phyloP scores from a whole-genome alignment of 192 early-diverging fungal genomes.

The Coemansia sp. region DNA sequence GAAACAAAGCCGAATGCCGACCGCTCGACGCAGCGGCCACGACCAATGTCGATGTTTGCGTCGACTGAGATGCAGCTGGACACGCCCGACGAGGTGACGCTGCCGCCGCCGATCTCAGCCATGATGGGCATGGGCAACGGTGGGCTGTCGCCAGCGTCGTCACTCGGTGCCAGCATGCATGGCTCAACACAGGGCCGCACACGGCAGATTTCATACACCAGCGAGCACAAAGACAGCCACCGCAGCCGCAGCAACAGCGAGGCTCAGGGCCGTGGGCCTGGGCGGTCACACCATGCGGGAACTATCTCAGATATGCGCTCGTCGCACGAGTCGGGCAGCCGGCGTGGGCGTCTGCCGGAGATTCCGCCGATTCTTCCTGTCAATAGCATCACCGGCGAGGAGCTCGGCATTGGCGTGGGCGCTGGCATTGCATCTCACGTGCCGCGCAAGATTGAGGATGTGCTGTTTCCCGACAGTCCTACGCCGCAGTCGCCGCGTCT shows the following conservation, averaged over 20 bases:
- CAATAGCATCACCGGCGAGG: conserved; percentile 51
- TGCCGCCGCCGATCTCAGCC: conserved; percentile 44
- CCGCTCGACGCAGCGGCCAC: conserved; percentile 31
- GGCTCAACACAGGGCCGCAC: conserved; percentile 4
- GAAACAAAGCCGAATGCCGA: conserved; percentile 5
- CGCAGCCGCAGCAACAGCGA: conserved; percentile 47
- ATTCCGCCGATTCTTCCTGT: conserved; percentile 48
- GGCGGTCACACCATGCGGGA: conserved; percentile 4
- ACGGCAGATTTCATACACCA: conserved; percentile 27
- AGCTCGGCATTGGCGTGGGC: conserved; percentile 54
- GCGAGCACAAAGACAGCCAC: conserved; percentile 16
- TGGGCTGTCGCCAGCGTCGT: conserved; percentile 51
- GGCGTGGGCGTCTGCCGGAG: conserved; percentile 44
- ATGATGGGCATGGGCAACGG: conserved; percentile 36
- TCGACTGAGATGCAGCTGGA: conserved; percentile 53
- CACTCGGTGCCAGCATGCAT: conserved; percentile 30
- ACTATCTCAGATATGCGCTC: neutral
- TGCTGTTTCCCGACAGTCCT: conserved; percentile 46
- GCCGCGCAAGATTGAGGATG: conserved; percentile 42
- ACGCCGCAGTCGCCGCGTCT: conserved; percentile 29
- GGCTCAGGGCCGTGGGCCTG: conserved; percentile 20
- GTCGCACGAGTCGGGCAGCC: conserved; percentile 15
- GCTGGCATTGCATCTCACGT: conserved; percentile 49
- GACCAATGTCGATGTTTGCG: conserved; percentile 55
- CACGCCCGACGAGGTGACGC: conserved; percentile 16